Conservation (phyloP, 1,139 yeast genomes). For the Geotrichum australiense region DNA sequence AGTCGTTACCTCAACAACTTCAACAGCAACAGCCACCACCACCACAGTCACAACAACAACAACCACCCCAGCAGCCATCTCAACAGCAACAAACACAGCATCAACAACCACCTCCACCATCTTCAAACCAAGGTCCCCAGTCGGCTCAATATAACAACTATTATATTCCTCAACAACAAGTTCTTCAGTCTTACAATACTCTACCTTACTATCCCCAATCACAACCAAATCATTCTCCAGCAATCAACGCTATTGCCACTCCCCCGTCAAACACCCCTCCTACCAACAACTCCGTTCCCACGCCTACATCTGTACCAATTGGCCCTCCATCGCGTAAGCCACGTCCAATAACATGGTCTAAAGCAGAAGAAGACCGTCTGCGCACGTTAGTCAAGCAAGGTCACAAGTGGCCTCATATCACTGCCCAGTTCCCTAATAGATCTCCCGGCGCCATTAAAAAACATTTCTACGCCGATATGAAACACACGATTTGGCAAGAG, state of each 20-base stretch:
- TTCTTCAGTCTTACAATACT: background rate
- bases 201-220: too few species aligned
- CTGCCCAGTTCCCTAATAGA: conserved; percentile 29
- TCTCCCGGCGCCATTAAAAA: conserved; percentile 33
- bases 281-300: conserved; percentile 98
- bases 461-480: conserved; percentile 34
- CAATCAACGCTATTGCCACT: conserved; percentile 98
- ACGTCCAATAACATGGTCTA: conserved; percentile 25
- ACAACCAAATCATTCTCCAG: too few species aligned
- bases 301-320: conserved; percentile 99
- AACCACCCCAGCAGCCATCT: conserved; percentile 11
- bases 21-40: conserved; percentile 1
- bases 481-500: conserved; percentile 28
- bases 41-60: conserved; percentile 10
- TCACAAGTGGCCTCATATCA: conserved; percentile 30
- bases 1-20: conserved; percentile 12
- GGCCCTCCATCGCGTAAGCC: conserved; percentile 40
- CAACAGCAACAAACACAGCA: conserved; percentile 2
- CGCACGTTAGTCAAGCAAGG: conserved; percentile 29
- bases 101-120: conserved; percentile 14
- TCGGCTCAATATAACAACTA: conserved; percentile 99
- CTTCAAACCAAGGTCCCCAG: conserved; percentile 45
- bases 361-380: conserved; percentile 26
- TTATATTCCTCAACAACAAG: conserved; percentile 36
- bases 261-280: conserved; percentile 99